Evolutionary conservation across 352 stramenopile genomes (phyloP).

Genomic region (Saprolegnia parasitica): DNA sequence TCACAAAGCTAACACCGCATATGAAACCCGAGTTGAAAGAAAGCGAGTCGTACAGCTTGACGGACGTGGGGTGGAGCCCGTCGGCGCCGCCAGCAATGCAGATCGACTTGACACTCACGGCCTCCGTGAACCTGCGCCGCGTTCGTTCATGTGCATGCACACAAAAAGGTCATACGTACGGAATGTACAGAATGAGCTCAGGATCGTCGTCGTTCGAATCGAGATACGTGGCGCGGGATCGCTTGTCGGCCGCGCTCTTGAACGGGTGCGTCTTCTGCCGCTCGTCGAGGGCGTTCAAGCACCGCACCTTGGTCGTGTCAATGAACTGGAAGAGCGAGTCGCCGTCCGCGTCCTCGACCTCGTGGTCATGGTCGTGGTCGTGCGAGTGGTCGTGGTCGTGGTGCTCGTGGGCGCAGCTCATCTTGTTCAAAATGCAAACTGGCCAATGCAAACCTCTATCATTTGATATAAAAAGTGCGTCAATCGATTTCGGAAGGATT

Average conservation of each 20-base stretch:
- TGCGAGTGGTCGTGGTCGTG: slow-evolving; percentile 63
- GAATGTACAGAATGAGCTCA: slow-evolving; percentile 79
- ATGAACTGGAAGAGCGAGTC: slow-evolving; percentile 82
- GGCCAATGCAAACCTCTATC: background rate
- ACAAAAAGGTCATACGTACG: slow-evolving; percentile 33
- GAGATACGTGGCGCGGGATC: slow-evolving; percentile 58
- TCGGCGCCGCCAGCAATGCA: slow-evolving; percentile 76
- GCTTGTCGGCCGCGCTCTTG: slow-evolving; percentile 74
- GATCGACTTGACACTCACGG: slow-evolving; percentile 85
- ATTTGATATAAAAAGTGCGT: background rate
- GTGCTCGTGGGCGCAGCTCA: slow-evolving; percentile 44
- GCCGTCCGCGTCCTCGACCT: slow-evolving; percentile 64
- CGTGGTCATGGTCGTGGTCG: slow-evolving; percentile 52
- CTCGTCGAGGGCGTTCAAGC: slow-evolving; percentile 69
- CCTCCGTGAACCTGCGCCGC: slow-evolving; percentile 60
- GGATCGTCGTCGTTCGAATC: slow-evolving; percentile 77
- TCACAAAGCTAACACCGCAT: slow-evolving; percentile 45
- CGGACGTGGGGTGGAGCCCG: slow-evolving; percentile 67
- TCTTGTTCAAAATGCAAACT: slow-evolving; percentile 6
- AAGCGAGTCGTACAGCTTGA: slow-evolving; percentile 57
- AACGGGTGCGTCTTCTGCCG: slow-evolving; percentile 61
- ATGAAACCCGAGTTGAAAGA: background rate
- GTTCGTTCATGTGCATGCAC: background rate
- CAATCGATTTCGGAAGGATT: no score
- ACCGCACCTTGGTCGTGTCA: slow-evolving; percentile 80